These are phyloP conservation scores for Chytriomyces confervae DNA, from an alignment of 192 early-diverging fungal species.

Conservation along the genomic window DNA sequence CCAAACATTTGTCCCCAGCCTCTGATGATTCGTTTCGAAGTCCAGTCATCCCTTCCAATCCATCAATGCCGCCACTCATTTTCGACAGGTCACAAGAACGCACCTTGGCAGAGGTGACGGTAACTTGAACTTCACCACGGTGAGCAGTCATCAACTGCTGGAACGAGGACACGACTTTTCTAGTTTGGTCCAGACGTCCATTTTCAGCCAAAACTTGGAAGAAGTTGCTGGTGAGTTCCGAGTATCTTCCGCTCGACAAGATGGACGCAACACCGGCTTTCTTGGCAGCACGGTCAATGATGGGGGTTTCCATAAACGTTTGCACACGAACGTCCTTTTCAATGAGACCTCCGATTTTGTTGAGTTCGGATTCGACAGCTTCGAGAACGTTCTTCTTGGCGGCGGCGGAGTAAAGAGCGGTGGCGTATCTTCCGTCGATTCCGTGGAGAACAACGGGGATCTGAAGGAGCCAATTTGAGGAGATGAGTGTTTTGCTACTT, in stretches of 20 bases:
- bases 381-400: slow-evolving; percentile 79
- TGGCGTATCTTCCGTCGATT: slow-evolving; percentile 97
- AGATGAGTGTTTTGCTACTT: neutral
- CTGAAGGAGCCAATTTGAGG: slow-evolving; percentile 47
- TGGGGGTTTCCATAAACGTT: slow-evolving; percentile 84
- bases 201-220: slow-evolving; percentile 93
- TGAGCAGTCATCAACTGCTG: slow-evolving; percentile 84
- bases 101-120: slow-evolving; percentile 90
- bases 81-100: slow-evolving; percentile 1
- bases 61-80: neutral
- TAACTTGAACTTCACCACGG: slow-evolving; percentile 85
- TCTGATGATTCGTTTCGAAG: neutral
- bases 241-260: slow-evolving; percentile 72
- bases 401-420: slow-evolving; percentile 94
- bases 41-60: neutral
- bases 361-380: slow-evolving; percentile 84
- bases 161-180: slow-evolving; percentile 83
- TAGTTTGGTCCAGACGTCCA: slow-evolving; percentile 85
- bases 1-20: neutral
- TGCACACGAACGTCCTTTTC: slow-evolving; percentile 74
- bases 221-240: slow-evolving; percentile 87
- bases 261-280: slow-evolving; percentile 70
- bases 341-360: slow-evolving; percentile 67
- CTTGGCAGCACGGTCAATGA: slow-evolving; percentile 81
- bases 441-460: slow-evolving; percentile 85